Evolutionary conservation across 257 asterid species (phyloP), one percentile per base, ranked within the genome.

Genomic region (Perilla frutescens): DNA sequence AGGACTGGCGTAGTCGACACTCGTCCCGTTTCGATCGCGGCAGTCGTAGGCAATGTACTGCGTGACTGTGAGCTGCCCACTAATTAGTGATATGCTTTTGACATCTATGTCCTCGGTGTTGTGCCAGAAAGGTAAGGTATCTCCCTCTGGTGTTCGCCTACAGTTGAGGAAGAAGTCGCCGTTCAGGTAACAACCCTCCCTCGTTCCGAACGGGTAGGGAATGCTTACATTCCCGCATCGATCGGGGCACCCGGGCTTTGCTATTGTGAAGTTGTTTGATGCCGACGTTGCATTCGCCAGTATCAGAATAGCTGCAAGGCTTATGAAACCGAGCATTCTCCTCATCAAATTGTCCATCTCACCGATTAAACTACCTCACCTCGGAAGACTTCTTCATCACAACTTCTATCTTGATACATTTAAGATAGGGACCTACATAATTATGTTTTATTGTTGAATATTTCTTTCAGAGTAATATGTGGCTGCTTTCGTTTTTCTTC

Each of bases 191-290:
- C 79, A 75, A 0, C 11, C 55, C 61, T 36, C 1, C 1, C 47
- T 45, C n/a, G 47, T 71, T 47, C 81, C 74, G 14, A 78, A 78
- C 8, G 79, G 82, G 31, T 13, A 78, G 1, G 76, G 76, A 59
- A 78, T 73, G 29, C 8, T 64, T 29, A 59, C 3, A 3, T 68
- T 14, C 10, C 66, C 75, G 5, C 75, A 59, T 20, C 15, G 59
- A 14, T 68, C 70, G 6, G 9, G 0, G 43, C 79, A 75, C 12
- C 43, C 32, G 1, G n/a, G 20, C 45, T 66, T 59, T 58, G 45
- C 57, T 1, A 37, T 47, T 29, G 49, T 45, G 29, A 29, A 64
- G 41, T 26, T 11, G 41, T 15, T 6, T 50, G 56, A 8, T 15
- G 8, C 13, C n/a, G 11, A 2, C 9, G 1, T 9, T 44, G 12